Evolutionary conservation across 2,329 filamentous ascomycete genomes (phyloP).

Genomic region (Verticillium dahliae): DNA sequence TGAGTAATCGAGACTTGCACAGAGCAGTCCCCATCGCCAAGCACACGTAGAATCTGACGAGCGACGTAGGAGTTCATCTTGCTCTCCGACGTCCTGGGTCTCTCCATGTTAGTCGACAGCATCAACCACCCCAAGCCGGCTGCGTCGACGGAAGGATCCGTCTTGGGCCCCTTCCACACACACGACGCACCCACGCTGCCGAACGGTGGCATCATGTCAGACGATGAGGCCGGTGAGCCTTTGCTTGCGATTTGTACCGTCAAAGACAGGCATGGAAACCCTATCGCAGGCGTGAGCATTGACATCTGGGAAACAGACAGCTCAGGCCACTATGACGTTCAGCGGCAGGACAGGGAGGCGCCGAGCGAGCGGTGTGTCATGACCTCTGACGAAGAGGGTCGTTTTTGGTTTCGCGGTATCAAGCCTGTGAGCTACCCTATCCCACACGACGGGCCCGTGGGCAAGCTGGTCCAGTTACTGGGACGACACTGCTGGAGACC

Average conservation of each 20-base stretch:
- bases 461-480: slow-evolving; percentile 58
- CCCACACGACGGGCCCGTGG: slow-evolving; percentile 78
- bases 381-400: slow-evolving; percentile 14
- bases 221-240: slow-evolving; percentile 58
- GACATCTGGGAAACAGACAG: slow-evolving; percentile 78
- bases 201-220: slow-evolving; percentile 52
- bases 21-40: background rate
- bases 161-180: slow-evolving; percentile 77
- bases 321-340: slow-evolving; percentile 69
- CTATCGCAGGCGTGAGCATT: slow-evolving; percentile 57
- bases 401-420: slow-evolving; percentile 81
- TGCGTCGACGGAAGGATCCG: slow-evolving; percentile 63
- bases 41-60: background rate
- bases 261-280: slow-evolving; percentile 52
- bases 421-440: slow-evolving; percentile 82
- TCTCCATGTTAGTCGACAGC: slow-evolving; percentile 67
- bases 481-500: slow-evolving; percentile 73
- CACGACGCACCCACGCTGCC: slow-evolving; percentile 53
- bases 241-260: slow-evolving; percentile 62
- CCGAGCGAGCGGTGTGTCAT: slow-evolving; percentile 45
- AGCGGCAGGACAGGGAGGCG: slow-evolving; percentile 51
- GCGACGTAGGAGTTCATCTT: slow-evolving; percentile 61
- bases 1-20: slow-evolving; percentile 21
- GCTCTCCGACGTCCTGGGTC: slow-evolving; percentile 66
- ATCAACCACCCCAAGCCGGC: slow-evolving; percentile 72